These are phyloP conservation scores for Curvularia hawaiiensis DNA, from an alignment of 2,329 filamentous ascomycete genomes.

Conservation along the genomic window DNA sequence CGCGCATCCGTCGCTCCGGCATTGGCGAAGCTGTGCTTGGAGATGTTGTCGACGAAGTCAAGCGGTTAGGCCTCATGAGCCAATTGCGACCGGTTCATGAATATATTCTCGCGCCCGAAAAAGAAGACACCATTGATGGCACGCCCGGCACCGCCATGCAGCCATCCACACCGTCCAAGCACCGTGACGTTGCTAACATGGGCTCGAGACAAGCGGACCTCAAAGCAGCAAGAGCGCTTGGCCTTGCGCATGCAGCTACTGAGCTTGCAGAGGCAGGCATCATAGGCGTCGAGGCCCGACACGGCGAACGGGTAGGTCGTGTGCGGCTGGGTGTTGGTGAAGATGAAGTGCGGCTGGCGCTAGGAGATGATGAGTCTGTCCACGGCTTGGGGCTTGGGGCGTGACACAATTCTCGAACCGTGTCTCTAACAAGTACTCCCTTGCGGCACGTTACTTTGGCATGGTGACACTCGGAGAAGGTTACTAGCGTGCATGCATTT, in stretches of 20 bases:
- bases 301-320: slow-evolving; percentile 85
- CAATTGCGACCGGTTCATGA: slow-evolving; percentile 65
- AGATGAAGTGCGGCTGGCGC: slow-evolving; percentile 86
- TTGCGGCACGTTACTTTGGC: not conserved
- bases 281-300: slow-evolving; percentile 77
- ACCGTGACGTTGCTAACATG: slow-evolving; percentile 22
- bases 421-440: not conserved
- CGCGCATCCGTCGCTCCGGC: slow-evolving; percentile 80
- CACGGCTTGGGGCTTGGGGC: slow-evolving; percentile 68
- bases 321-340: slow-evolving; percentile 85
- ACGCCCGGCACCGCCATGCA: slow-evolving; percentile 13
- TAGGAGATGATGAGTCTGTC: slow-evolving; percentile 86
- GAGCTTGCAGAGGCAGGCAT: slow-evolving; percentile 88
- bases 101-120: slow-evolving; percentile 58
- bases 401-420: slow-evolving; percentile 15
- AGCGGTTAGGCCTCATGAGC: slow-evolving; percentile 67
- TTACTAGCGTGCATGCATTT: slow-evolving; percentile 2
- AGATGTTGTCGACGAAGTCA: slow-evolving; percentile 87
- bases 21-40: slow-evolving; percentile 86
- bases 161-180: slow-evolving; percentile 23
- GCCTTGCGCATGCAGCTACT: slow-evolving; percentile 74
- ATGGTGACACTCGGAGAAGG: slow-evolving; percentile 7
- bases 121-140: slow-evolving; percentile 32
- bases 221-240: slow-evolving; percentile 54
- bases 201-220: slow-evolving; percentile 32